These are phyloP conservation scores for Thuja plicata DNA, from an alignment of 83 land plant species.

Conservation along the genomic window DNA sequence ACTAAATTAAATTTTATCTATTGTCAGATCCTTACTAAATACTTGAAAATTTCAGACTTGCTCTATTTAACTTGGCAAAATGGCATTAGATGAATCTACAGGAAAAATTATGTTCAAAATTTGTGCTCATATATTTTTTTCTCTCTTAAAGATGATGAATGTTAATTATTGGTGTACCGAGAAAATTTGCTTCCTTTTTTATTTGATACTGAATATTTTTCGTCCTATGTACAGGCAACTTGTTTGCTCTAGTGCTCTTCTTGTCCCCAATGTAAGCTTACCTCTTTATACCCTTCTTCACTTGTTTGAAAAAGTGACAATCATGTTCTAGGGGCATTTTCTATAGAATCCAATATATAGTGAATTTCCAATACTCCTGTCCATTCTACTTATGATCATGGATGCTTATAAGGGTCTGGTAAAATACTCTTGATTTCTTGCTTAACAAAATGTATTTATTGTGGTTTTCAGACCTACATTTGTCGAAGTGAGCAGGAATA, in stretches of 20 bases:
- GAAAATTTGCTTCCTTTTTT: background rate
- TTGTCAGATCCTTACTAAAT: background rate
- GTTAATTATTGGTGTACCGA: background rate
- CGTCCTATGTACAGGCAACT: conserved; percentile 38
- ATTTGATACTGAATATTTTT: background rate
- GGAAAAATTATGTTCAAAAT: background rate
- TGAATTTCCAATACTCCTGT: background rate
- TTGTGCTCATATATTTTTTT: background rate
- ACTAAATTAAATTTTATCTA: background rate
- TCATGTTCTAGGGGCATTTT: background rate
- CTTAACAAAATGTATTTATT: background rate
- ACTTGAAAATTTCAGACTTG: background rate
- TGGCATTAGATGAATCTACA: background rate
- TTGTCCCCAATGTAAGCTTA: conserved; percentile 48
- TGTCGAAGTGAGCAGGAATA: conserved; percentile 42
- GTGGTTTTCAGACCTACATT: conserved; percentile 51
- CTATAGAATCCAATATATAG: background rate
- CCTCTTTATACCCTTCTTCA: background rate
- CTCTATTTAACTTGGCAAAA: background rate
- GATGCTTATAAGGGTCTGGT: background rate
- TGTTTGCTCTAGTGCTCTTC: conserved; percentile 48
- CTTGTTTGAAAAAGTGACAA: background rate
- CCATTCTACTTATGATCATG: background rate
- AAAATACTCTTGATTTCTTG: background rate
- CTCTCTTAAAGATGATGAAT: background rate